Evolutionary conservation across 176 grass and related monocot species (phyloP).

Genomic region (Poa annua): DNA sequence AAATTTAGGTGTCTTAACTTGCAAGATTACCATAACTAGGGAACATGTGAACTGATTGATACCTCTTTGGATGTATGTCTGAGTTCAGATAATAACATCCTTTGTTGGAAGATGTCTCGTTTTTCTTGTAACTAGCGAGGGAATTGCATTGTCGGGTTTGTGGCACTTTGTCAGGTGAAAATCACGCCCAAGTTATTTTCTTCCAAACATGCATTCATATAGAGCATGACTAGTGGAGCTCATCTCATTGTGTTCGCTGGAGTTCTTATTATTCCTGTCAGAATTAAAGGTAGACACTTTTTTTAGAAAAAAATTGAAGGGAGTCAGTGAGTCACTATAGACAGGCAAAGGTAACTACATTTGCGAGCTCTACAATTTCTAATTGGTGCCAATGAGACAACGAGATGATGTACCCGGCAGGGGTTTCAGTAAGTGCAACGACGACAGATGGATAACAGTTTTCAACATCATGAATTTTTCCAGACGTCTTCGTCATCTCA

Average conservation of each 20-base stretch:
- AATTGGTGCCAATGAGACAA: slow-evolving; percentile 14
- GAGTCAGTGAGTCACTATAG: not conserved
- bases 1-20: not conserved
- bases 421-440: slow-evolving; percentile 42
- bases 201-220: not conserved
- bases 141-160: not conserved
- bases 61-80: not conserved
- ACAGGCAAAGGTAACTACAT: not conserved
- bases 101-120: not conserved
- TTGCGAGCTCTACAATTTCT: slow-evolving; percentile 37
- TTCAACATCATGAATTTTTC: slow-evolving; percentile 22
- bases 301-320: not conserved
- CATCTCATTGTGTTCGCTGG: not conserved
- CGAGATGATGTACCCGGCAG: not conserved
- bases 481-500: slow-evolving; percentile 41
- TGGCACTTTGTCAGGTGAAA: not conserved
- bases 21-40: not conserved
- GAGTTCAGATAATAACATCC: not conserved
- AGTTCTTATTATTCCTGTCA: slow-evolving; percentile 1
- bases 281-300: not conserved
- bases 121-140: not conserved
- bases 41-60: not conserved
- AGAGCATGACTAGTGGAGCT: not conserved
- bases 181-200: not conserved
- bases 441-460: slow-evolving; percentile 35